Evolutionary conservation across 73 alveolate genomes (phyloP), one percentile per base, ranked within the genome.

Genomic region (Uronychia binucleata): DNA sequence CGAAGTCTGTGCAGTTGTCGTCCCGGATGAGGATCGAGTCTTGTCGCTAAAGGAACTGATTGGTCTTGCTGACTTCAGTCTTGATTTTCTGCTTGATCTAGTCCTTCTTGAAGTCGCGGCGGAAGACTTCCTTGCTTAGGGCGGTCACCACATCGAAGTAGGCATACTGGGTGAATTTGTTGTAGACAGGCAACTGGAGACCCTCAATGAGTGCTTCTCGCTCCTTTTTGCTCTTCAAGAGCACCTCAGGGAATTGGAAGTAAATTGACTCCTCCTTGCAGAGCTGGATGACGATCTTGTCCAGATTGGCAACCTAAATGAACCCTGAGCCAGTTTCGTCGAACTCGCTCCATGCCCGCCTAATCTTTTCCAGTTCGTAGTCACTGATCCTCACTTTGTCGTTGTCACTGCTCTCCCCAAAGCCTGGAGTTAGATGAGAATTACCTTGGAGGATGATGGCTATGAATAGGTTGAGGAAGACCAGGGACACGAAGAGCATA

Each of bases 371-470:
- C 1, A 84, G 1, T 29, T 84, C 33, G 26, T 84, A 75, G 30
- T 84, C 91, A 27, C 31, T 76, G 0, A 84, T 84, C 26, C 57
- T 27, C 14, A 34, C 27, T n/a, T 60, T 31, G 30, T 77, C 81
- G 85, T 90, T 86, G 79, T 26, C 78, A 30, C 30, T 77, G 77
- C 84, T 82, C 59, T 91, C 94, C 58, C 86, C 86, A 77, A 31
- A 46, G n/a, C 67, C 67, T 46, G 19, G 5, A 11, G 67, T 46
- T 46, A 46, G 19, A 46, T 11, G n/a, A 19, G n/a, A n/a, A n/a
- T n/a, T 74, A 29, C 96, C 96, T 34, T 92, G 89, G 19, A 92
- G 74, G 34, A 88, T 88, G 74, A 92, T 87, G 29, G 97, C 97
- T 30, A 92, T 88, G 91, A 92, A 92, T 26, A 92, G 91, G 58